Percentiles rank a stretch among this genome's conserved stretches.
These are phyloP conservation scores for Apiospora marii DNA, from an alignment of 2,329 filamentous ascomycete genomes.

Conservation along the genomic window DNA sequence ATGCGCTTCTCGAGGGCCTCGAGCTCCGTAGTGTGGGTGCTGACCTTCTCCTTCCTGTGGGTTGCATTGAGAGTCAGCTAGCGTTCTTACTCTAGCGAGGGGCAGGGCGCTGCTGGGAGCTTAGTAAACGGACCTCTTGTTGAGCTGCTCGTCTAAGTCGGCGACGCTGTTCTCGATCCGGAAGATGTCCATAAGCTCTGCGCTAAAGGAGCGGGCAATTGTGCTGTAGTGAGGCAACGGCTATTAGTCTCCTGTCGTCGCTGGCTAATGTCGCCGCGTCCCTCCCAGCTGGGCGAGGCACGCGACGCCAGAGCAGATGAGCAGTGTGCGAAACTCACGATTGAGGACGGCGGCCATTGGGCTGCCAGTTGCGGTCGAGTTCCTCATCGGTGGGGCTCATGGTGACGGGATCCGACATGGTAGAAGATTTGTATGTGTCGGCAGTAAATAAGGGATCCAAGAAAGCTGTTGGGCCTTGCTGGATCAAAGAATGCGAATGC, in stretches of 20 bases:
- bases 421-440: not conserved
- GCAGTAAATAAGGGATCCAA: not conserved
- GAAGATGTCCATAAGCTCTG: constrained; percentile 88
- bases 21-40: constrained; percentile 78
- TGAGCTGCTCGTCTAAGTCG: constrained; percentile 76
- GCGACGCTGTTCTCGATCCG: constrained; percentile 82
- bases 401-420: constrained; percentile 30
- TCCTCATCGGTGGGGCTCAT: constrained; percentile 67
- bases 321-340: constrained; percentile 69
- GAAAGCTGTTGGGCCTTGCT: not conserved
- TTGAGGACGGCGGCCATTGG: constrained; percentile 78
- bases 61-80: constrained; percentile 16
- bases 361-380: constrained; percentile 81
- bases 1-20: constrained; percentile 85
- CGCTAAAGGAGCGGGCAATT: constrained; percentile 86
- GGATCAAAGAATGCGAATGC: constrained; percentile 4
- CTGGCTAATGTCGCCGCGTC: not conserved
- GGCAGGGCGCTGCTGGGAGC: not conserved
- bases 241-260: constrained; percentile 30
- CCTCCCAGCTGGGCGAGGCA: not conserved
- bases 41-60: constrained; percentile 79
- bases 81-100: not conserved
- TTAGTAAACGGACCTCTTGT: constrained; percentile 74
- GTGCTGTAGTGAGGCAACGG: constrained; percentile 63
- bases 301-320: constrained; percentile 44